Evolutionary conservation across 2,329 filamentous ascomycete species (phyloP).

Genomic region (Aspergillus chevalieri): DNA sequence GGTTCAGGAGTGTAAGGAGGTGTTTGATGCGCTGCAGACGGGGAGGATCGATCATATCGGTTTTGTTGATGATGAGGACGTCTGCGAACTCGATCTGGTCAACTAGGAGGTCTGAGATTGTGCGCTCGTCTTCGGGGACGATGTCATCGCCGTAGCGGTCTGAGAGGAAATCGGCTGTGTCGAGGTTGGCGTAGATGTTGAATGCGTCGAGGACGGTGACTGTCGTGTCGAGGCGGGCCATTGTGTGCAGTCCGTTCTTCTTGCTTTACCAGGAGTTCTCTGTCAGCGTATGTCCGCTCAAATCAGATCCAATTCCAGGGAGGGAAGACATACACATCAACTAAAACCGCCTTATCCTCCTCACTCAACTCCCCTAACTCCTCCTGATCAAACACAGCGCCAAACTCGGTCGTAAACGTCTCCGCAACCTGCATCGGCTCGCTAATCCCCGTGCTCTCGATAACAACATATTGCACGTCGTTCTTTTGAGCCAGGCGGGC

Average conservation of each 20-base stretch:
- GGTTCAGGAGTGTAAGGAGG: conserved; percentile 59
- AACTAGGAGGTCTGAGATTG: conserved; percentile 68
- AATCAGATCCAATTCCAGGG: conserved; percentile 4
- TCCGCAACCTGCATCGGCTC: conserved; percentile 69
- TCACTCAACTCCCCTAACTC: conserved; percentile 44
- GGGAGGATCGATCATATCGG: conserved; percentile 52
- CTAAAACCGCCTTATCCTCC: conserved; percentile 39
- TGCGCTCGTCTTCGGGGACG: conserved; percentile 62
- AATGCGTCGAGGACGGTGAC: conserved; percentile 69
- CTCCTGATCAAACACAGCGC: conserved; percentile 41
- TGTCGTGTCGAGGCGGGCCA: conserved; percentile 63
- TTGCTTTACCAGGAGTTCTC: conserved; percentile 26
- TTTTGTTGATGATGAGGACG: conserved; percentile 66
- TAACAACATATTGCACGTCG: conserved; percentile 64
- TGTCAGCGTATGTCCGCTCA: conserved; percentile 7
- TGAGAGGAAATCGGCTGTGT: conserved; percentile 62
- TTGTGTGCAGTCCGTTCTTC: conserved; percentile 58
- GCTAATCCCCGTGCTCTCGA: conserved; percentile 66
- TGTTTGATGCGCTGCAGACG: conserved; percentile 45
- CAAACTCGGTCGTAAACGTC: conserved; percentile 58
- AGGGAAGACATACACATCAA: conserved; percentile 39
- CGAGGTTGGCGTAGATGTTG: conserved; percentile 65
- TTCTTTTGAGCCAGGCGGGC: conserved; percentile 57
- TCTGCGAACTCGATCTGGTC: conserved; percentile 75
- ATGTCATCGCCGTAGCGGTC: conserved; percentile 58